Evolutionary conservation across 345 rosid species (phyloP), one percentile per base, ranked within the genome.

Genomic region (Moricandia arvensis): DNA sequence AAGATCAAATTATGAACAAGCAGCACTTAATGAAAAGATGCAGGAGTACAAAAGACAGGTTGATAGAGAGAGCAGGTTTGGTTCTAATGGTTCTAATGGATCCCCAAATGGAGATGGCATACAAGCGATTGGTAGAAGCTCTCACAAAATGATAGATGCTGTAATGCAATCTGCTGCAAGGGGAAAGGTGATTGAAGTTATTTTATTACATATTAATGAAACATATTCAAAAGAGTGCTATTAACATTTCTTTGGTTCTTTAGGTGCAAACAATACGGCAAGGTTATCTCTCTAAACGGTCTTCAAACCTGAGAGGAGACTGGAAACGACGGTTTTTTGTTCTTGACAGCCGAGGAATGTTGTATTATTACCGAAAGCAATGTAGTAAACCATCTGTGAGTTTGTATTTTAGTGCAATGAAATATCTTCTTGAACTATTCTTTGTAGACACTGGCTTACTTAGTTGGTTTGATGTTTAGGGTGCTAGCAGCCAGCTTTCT

Each of bases 251-350:
- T 3, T 43, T 54, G 26, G 47, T 78, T 29, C 75, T 78, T 30
- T 86, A 93, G 97, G 99, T 96, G 73, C 96, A 96, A 86, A 96
- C 98, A 15, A 96, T 96, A 61, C 88, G 99, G 57, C 99, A 93
- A 82, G 98, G 99, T 24, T 96, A 96, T 85, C 91, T 96, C 69
- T 96, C 98, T 78, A 96, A 96, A 80, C 91, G 98, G 21, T 96
- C 98, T 59, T 91, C 97, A 64, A 96, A 83, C 75, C 83, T 96
- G 83, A 91, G 98, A 85, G 99, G 96, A 80, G 98, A 96, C 85
- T 96, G 99, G 99, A 96, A 96, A 85, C 85, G 99, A 78, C 87
- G 98, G 66, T 96, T 96, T 86, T 96, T 96, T 86, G 99, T 96
- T 74, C 95, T 96, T 77, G 99, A 96, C 83, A 96, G 98, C 82